These are phyloP conservation scores for Picea abies DNA, from an alignment of 83 land plant genomes.

Conservation along the genomic window DNA sequence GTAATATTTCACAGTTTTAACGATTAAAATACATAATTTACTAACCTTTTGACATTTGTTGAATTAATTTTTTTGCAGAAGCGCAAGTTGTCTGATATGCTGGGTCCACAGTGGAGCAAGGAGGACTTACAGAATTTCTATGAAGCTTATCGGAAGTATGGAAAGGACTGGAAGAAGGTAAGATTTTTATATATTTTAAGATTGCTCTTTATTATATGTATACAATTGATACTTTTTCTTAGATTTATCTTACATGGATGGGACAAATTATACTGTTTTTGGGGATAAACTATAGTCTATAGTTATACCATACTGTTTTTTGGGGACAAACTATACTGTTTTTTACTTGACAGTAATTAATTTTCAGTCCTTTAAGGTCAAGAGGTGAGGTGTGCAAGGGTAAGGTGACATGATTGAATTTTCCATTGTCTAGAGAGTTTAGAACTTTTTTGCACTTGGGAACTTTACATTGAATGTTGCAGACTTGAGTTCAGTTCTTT, in stretches of 20 bases:
- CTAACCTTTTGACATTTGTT: too few species aligned
- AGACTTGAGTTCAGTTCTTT: not conserved
- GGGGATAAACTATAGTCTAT: too few species aligned
- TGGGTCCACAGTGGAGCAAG: slow-evolving; percentile 92
- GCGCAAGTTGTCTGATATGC: slow-evolving; percentile 79
- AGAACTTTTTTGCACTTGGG: not conserved
- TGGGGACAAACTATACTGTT: too few species aligned
- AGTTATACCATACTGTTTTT: too few species aligned
- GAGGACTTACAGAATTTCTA: slow-evolving; percentile 86
- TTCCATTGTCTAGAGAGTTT: not conserved
- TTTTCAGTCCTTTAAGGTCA: not conserved
- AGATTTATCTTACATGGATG: not conserved
- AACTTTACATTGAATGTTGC: not conserved
- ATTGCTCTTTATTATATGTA: too few species aligned
- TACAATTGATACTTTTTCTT: too few species aligned
- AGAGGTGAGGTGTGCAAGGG: not conserved
- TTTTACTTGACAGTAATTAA: not conserved
- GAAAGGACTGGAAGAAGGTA: slow-evolving; percentile 96
- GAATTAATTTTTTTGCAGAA: slow-evolving; percentile 36
- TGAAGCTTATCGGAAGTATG: slow-evolving; percentile 83
- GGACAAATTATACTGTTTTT: too few species aligned
- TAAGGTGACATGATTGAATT: not conserved
- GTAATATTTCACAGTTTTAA: too few species aligned
- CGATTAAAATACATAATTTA: too few species aligned
- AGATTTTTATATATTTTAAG: not conserved